Base-by-base conservation (phyloP, 441 rosid genomes). In the Populus hybrid region DNA sequence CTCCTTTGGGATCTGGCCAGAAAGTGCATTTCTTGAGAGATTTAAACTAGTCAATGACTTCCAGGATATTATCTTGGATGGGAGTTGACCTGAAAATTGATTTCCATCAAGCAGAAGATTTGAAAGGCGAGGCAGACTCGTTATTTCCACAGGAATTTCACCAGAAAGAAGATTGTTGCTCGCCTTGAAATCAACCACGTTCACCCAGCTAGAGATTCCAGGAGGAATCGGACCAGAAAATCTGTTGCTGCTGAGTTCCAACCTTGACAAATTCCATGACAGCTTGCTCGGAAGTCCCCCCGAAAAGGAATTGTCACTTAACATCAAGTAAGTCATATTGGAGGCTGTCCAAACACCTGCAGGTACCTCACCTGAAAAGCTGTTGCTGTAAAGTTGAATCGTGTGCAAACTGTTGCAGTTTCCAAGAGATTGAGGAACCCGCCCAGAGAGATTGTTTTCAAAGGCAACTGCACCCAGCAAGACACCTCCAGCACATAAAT, bases 291-390 rank as follows among this genome's bases (percentile, higher is more conserved):
- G 98, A 72, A 95, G 88, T 35, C 71, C 24, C 11, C 99, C 99
- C 20, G 90, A 90, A 81, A 95, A 85, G 1, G 83, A 85, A 75
- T 95, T 95, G 77, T 87, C 75, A 67, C 93, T 89, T 64, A 95
- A 68, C 87, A 67, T 81, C 76, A 95, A 42, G 79, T 82, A 85
- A n/a, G 84, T 87, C 82, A 95, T 68, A 59, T 82, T 82, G 82
- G n/a, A 14, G 67, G 84, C 78, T n/a, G 89, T 87, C 99, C 99
- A 95, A 28, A 95, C 74, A 8, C 90, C 86, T 0, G 80, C 68
- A 66, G 98, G 97, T 78, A 95, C 78, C 83, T 90, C 89, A 14
- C 99, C 97, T 5, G 90, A 91, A 85, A 95, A 91, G 28, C 69
- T 81, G 87, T 95, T 95, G 79, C 82, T 74, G 38, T 85, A 84